Evolutionary conservation across 345 rosid genomes (phyloP).

Genomic region (Pistacia vera): DNA sequence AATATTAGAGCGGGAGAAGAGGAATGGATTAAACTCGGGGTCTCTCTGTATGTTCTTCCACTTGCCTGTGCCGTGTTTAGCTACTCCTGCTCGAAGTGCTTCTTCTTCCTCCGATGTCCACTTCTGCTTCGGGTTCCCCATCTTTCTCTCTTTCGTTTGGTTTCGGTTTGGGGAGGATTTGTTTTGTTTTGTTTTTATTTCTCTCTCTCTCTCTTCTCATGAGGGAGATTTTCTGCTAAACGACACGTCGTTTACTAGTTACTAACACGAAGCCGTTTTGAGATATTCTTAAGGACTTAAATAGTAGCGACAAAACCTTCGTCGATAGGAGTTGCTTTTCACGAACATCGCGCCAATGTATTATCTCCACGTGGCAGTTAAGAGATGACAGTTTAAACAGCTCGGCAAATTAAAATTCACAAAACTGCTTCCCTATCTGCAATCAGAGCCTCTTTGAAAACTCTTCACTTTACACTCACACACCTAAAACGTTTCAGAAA

Average conservation of each 20-base stretch:
- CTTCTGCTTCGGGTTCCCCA: conserved; percentile 70
- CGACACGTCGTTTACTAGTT: conserved; percentile 9
- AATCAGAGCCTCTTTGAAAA: background rate
- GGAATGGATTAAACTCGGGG: conserved; percentile 60
- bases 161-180: background rate
- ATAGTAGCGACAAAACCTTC: background rate
- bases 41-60: conserved; percentile 73
- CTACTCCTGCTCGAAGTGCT: conserved; percentile 67
- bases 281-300: background rate
- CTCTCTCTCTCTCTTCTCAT: background rate
- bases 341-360: conserved; percentile 1
- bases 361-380: conserved; percentile 24
- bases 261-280: background rate
- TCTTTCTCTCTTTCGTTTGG: conserved; percentile 22
- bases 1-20: conserved; percentile 67
- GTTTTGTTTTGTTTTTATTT: no score
- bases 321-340: background rate
- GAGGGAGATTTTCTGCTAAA: background rate
- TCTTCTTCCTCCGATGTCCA: conserved; percentile 85
- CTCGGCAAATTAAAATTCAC: conserved; percentile 23
- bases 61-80: conserved; percentile 73
- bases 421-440: conserved; percentile 29
- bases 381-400: conserved; percentile 17
- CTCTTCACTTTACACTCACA: background rate
- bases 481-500: background rate